phyloP scores from a whole-genome alignment of 306 rosid genomes.

The Lathyrus aphaca region DNA sequence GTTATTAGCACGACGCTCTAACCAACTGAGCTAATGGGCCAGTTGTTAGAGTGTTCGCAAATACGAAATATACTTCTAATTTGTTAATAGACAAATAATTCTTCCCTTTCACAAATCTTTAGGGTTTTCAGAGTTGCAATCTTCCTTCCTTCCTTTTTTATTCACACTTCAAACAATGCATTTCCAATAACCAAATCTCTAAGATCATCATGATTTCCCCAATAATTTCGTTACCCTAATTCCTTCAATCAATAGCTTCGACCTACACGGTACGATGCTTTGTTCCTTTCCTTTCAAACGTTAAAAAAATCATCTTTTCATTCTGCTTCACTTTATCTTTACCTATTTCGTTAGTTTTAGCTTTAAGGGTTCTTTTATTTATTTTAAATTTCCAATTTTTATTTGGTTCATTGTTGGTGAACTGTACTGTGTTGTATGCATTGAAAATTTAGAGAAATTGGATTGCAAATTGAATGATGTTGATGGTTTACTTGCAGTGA shows the following conservation, averaged over 20 bases:
- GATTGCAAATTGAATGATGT: constrained; percentile 17
- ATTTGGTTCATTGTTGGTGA: constrained; percentile 17
- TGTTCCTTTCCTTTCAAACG: not conserved
- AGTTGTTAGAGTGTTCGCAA: not conserved
- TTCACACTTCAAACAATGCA: not conserved
- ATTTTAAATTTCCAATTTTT: not conserved
- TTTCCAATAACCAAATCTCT: constrained; percentile 11
- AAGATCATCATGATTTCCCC: not conserved
- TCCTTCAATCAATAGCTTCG: not conserved
- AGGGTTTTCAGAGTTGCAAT: constrained; percentile 35
- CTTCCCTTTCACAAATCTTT: not conserved
- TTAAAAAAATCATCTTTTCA: constrained; percentile 28
- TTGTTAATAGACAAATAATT: no score
- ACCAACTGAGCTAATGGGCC: constrained; percentile 7
- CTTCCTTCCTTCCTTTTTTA: not conserved
- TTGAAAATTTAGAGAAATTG: constrained; percentile 4
- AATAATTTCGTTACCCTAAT: not conserved
- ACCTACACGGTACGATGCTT: constrained; percentile 34
- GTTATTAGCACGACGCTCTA: constrained; percentile 1
- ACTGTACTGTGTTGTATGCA: not conserved
- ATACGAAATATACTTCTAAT: rapidly evolving
- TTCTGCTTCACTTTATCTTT: not conserved
- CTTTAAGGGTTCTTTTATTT: constrained; percentile 14
- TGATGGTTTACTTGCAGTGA: constrained; percentile 39
- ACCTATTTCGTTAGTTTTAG: not conserved